Base-by-base conservation (phyloP, 345 rosid genomes). In the Carallia brachiata region DNA sequence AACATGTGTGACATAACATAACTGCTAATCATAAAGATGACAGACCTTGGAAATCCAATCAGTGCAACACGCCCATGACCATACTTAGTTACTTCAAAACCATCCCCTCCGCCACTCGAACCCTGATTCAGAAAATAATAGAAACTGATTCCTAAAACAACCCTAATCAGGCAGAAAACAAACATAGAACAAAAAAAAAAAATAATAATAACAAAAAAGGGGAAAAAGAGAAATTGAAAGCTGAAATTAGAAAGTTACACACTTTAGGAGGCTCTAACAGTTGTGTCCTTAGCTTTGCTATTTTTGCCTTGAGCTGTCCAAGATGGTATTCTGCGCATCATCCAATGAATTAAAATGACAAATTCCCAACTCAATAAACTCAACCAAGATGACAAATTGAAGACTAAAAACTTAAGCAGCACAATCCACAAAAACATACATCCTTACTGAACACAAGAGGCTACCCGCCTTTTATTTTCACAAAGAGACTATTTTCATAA, bases 41-140 rank as follows among this genome's bases (percentile, higher is more conserved):
- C 71, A 67, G n/a, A 90, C 99, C 98, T 95, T 9, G 98, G 99
- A 87, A 95, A 95, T 61, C 99, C 99, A 63, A 95, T 95, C 0
- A 95, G 87, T 6, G 99, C 99, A 63, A 95, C 99, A 70, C 98
- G 98, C 62, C 98, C 99, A 81, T 95, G 98, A 54, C 97, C 99
- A 84, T 62, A 92, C 84, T 95, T 95, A 73, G 99, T 89, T 77
- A 95, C 99, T 84, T 95, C 99, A 82, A 95, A 95, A 77, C 99
- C 99, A 64, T 92, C 97, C 71, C 99, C 98, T 66, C 77, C 97
- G 75, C 97, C 97, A 78, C 93, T 90, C 67, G 97, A 85, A 71
- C 99, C 99, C 99, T 92, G 87, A 68, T 60, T 62, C 58, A 73
- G 19, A 39, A 47, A 19, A 44, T 37, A 71, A 66, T 37, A 40